A percentile compares a stretch with the other conserved stretches of the same genome.
These are phyloP conservation scores for Zoysia japonica DNA, from an alignment of 176 grass and related monocot species.

Conservation along the genomic window DNA sequence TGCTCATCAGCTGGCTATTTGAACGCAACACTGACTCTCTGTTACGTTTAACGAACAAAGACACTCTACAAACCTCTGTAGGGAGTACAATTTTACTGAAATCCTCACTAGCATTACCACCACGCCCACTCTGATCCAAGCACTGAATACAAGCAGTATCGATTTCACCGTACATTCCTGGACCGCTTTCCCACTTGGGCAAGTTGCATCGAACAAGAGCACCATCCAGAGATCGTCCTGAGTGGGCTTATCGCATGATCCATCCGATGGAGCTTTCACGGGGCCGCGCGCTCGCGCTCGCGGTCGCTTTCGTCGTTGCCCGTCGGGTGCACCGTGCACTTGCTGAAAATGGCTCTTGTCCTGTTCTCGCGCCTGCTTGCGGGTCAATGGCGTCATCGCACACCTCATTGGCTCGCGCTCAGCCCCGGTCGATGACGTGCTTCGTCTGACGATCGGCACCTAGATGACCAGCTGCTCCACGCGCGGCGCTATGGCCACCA, in stretches of 20 bases:
- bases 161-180: background rate
- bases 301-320: slow-evolving; percentile 11
- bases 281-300: background rate
- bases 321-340: slow-evolving; percentile 21
- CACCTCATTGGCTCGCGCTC: background rate
- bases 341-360: background rate
- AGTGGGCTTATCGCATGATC: too few relatives aligned
- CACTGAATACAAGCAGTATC: background rate
- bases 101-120: background rate
- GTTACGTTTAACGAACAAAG: slow-evolving; percentile 30
- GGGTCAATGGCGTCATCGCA: background rate
- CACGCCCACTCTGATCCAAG: background rate
- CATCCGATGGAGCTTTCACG: slow-evolving; percentile 32
- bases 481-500: slow-evolving; percentile 31
- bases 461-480: slow-evolving; percentile 62
- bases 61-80: slow-evolving; percentile 37
- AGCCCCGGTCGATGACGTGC: background rate
- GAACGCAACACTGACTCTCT: background rate
- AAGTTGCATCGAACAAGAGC: slow-evolving; percentile 33
- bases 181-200: slow-evolving; percentile 36
- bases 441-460: background rate
- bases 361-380: background rate
- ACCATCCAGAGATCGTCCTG: slow-evolving; percentile 1
- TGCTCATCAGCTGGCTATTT: background rate
- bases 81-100: slow-evolving; percentile 29